Percentiles rank a stretch among this genome's conserved stretches.
Evolutionary conservation across 1,284 basidiomycete species (phyloP).

Genomic region (Papiliotrema fonsecae): DNA sequence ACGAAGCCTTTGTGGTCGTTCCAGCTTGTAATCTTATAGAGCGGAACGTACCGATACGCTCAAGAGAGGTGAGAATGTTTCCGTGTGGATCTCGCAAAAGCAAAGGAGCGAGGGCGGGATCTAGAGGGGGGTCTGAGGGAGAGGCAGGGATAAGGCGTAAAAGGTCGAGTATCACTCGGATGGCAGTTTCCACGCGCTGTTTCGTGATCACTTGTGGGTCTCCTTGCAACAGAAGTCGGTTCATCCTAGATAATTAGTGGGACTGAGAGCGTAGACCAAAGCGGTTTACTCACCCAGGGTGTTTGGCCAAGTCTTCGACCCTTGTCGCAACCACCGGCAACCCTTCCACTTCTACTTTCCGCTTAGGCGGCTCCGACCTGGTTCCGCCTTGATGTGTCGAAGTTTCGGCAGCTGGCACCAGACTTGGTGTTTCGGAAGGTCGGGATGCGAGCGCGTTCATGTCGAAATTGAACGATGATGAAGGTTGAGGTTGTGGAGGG

Average conservation of each 20-base stretch:
- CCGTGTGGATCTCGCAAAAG: conserved; percentile 27
- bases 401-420: conserved; percentile 9
- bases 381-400: conserved; percentile 29
- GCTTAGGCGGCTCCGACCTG: conserved; percentile 37
- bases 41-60: conserved; percentile 36
- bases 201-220: conserved; percentile 42
- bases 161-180: conserved; percentile 43
- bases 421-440: conserved; percentile 4
- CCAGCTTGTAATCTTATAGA: conserved; percentile 37
- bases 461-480: not conserved
- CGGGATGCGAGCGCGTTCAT: not conserved
- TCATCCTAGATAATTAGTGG: conserved; percentile 18
- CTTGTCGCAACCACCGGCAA: conserved; percentile 6
- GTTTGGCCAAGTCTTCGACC: not conserved
- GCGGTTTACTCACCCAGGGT: conserved; percentile 6
- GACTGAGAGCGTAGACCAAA: not conserved
- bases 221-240: conserved; percentile 38
- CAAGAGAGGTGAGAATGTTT: conserved; percentile 29
- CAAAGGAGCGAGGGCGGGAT: conserved; percentile 15
- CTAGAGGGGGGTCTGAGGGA: conserved; percentile 14
- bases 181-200: conserved; percentile 45
- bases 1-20: conserved; percentile 39
- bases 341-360: conserved; percentile 34
- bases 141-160: conserved; percentile 33
- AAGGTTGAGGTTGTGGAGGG: conserved; percentile 2